Evolutionary conservation across 106 monocot genomes (phyloP).

Genomic region (Posidonia australis): DNA sequence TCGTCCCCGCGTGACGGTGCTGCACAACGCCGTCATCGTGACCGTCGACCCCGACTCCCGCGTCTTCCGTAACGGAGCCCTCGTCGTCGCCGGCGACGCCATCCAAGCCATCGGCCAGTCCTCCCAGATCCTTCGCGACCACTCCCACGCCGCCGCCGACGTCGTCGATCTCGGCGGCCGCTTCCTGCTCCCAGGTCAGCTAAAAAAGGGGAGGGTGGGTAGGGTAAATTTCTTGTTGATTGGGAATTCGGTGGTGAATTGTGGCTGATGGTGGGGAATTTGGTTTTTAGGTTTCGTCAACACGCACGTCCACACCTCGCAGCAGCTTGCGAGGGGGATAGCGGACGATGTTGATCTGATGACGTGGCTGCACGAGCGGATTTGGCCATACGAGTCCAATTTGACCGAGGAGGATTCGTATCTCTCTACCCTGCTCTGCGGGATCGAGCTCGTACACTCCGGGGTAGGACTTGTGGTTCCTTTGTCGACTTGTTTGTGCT

Average conservation of each 20-base stretch:
- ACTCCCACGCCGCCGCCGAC: constrained; percentile 37
- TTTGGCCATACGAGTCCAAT: constrained; percentile 84
- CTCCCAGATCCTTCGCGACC: constrained; percentile 32
- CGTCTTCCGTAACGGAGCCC: constrained; percentile 54
- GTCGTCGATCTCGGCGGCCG: constrained; percentile 49
- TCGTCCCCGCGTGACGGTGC: constrained; percentile 10
- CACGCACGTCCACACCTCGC: constrained; percentile 93
- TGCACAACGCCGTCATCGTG: constrained; percentile 61
- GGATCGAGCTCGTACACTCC: constrained; percentile 82
- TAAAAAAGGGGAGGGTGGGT: no score
- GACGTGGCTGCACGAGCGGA: constrained; percentile 84
- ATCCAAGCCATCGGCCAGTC: constrained; percentile 63
- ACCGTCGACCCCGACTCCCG: constrained; percentile 57
- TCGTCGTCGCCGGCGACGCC: constrained; percentile 46
- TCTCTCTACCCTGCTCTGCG: constrained; percentile 82
- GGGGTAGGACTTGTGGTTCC: constrained; percentile 50
- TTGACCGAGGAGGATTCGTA: constrained; percentile 92
- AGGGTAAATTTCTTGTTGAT: no score
- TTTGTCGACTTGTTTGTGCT: no score
- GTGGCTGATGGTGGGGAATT: neutral
- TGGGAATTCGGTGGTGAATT: no score
- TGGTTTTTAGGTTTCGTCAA: constrained; percentile 58
- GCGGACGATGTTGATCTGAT: constrained; percentile 89
- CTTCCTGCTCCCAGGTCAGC: constrained; percentile 55
- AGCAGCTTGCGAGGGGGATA: constrained; percentile 83